These are phyloP conservation scores for Calonectria ilicicola DNA, from an alignment of 2,329 filamentous ascomycete species.

Conservation along the genomic window DNA sequence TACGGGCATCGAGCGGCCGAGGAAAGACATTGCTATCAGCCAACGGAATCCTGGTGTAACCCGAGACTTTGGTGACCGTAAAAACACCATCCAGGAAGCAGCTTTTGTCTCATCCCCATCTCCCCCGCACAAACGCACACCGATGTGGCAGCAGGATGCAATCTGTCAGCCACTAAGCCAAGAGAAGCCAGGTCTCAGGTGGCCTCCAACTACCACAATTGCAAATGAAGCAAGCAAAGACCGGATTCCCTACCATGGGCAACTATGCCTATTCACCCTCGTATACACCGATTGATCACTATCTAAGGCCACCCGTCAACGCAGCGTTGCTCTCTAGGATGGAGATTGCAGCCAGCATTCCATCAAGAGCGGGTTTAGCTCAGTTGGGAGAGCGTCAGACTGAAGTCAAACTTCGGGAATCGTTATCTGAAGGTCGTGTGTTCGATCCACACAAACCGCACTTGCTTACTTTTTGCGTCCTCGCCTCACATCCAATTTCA, in stretches of 20 bases:
- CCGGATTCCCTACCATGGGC: neutral
- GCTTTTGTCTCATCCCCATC: neutral
- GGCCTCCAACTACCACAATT: neutral
- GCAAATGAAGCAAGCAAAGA: neutral
- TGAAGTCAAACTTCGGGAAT: constrained; percentile 2
- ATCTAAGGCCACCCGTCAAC: neutral
- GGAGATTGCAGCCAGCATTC: neutral
- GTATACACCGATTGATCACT: neutral
- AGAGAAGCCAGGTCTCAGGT: too few relatives aligned
- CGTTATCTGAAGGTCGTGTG: constrained; percentile 24
- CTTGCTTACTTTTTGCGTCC: neutral
- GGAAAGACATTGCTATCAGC: neutral
- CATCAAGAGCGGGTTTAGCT: constrained; percentile 21
- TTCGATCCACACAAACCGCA: constrained; percentile 26
- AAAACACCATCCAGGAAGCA: neutral
- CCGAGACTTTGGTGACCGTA: neutral
- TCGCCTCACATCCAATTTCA: neutral
- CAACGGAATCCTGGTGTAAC: neutral
- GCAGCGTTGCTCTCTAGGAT: neutral
- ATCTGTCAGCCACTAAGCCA: neutral
- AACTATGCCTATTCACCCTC: neutral
- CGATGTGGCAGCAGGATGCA: neutral
- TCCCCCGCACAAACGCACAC: neutral
- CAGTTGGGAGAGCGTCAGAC: constrained; percentile 23
- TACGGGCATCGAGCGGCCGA: neutral